These are phyloP conservation scores for Plasmodium cynomolgi DNA, from an alignment of 169 alveolate species.

Conservation along the genomic window DNA sequence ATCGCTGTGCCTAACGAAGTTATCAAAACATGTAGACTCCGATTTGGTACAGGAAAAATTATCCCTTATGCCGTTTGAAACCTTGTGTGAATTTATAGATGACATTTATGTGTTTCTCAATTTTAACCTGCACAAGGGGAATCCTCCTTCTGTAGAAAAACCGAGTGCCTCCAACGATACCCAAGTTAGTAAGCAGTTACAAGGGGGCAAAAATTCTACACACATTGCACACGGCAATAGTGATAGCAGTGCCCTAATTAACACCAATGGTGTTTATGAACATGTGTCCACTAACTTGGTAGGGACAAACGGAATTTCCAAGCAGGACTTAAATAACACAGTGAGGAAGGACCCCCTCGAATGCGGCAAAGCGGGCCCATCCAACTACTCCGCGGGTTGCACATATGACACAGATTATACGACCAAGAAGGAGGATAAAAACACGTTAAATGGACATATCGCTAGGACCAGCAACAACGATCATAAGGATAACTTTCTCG, in stretches of 20 bases:
- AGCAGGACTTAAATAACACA: not conserved
- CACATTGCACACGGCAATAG: not conserved
- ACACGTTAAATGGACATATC: not conserved
- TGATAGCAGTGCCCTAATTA: not conserved
- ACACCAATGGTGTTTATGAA: not conserved
- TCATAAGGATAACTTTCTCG: not conserved
- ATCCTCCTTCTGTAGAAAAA: not conserved
- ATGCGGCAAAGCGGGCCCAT: not conserved
- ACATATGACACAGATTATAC: not conserved
- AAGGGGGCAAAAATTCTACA: not conserved
- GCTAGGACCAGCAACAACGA: not conserved
- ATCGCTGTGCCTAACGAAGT: slow-evolving; percentile 74
- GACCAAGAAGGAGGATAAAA: not conserved
- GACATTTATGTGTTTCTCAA: slow-evolving; percentile 52
- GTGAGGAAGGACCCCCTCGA: not conserved
- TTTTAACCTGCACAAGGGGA: slow-evolving; percentile 28
- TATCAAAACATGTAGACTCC: slow-evolving; percentile 24
- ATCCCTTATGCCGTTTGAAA: slow-evolving; percentile 46
- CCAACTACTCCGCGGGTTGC: not conserved
- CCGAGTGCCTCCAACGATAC: not conserved
- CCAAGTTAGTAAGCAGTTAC: not conserved
- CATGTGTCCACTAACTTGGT: not conserved
- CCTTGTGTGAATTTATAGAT: slow-evolving; percentile 53
- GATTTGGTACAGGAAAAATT: slow-evolving; percentile 33
- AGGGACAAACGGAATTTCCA: not conserved